Conservation (phyloP, 2,329 filamentous ascomycete species). For the Trichothecium sympodiale region DNA sequence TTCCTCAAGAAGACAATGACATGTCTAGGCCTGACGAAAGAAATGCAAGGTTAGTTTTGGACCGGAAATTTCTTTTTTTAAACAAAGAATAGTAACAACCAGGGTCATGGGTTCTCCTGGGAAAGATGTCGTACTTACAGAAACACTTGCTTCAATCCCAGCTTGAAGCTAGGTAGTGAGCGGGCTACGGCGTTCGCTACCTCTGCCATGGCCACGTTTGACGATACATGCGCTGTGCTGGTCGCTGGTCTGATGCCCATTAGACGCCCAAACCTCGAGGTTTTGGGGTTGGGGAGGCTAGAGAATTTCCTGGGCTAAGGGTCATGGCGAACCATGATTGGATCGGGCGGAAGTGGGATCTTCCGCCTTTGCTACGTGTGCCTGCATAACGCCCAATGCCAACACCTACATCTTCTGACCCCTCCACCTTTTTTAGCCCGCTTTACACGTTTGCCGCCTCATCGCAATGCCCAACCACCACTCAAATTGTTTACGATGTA, state of each 20-base stretch:
- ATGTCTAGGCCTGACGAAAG: constrained; percentile 58
- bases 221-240: not conserved
- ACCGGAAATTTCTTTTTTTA: too few relatives aligned
- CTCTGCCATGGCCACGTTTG: constrained; percentile 23
- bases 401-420: too few relatives aligned
- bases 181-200: constrained; percentile 25
- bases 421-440: too few relatives aligned
- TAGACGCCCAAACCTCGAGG: not conserved
- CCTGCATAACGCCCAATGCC: constrained; percentile 4
- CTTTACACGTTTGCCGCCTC: too few relatives aligned
- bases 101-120: not conserved
- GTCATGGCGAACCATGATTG: not conserved
- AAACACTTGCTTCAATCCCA: constrained; percentile 44
- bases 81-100: too few relatives aligned
- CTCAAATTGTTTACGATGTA: too few relatives aligned
- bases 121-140: constrained; percentile 28
- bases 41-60: not conserved
- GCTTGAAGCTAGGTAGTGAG: constrained; percentile 30
- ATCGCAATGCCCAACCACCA: too few relatives aligned
- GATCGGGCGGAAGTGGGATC: constrained; percentile 1
- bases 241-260: too few relatives aligned
- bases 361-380: constrained; percentile 1
- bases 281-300: constrained; percentile 1
- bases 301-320: constrained; percentile 2
- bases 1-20: constrained; percentile 67